These are phyloP conservation scores for Stereum hirsutum DNA, from an alignment of 1,284 basidiomycete species.

Conservation along the genomic window DNA sequence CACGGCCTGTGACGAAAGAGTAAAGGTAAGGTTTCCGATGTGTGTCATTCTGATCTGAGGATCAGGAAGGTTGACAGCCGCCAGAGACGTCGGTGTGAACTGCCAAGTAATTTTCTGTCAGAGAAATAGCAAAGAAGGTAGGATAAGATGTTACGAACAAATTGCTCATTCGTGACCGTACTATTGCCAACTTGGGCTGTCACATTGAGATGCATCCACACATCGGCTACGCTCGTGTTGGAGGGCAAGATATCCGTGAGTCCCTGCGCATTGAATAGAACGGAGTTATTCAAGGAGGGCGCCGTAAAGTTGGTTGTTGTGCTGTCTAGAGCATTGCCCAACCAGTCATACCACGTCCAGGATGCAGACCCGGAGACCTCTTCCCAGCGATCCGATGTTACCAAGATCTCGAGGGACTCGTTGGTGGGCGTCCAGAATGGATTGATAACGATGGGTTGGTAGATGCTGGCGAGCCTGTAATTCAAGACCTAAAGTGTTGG, in stretches of 20 bases:
- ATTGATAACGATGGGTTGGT: constrained; percentile 40
- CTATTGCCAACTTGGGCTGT: constrained; percentile 34
- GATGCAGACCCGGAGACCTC: constrained; percentile 36
- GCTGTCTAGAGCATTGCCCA: constrained; percentile 31
- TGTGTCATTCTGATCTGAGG: constrained; percentile 32
- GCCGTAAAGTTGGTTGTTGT: constrained; percentile 31
- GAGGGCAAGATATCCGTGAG: constrained; percentile 34
- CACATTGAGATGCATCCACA: constrained; percentile 42
- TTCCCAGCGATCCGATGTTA: constrained; percentile 43
- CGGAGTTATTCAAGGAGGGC: constrained; percentile 40
- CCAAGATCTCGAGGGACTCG: constrained; percentile 38
- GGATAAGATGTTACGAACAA: constrained; percentile 34
- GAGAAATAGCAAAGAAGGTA: not conserved
- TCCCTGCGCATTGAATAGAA: constrained; percentile 30
- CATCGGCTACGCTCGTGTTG: constrained; percentile 30
- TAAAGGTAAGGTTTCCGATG: constrained; percentile 32
- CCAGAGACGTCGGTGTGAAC: constrained; percentile 46
- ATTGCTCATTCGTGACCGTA: constrained; percentile 42
- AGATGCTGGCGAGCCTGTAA: constrained; percentile 38
- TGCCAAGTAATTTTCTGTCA: too few species aligned
- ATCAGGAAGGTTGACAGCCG: constrained; percentile 34
- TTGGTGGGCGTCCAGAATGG: constrained; percentile 45
- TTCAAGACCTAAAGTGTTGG: too few species aligned
- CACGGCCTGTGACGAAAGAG: constrained; percentile 42
- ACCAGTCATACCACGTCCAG: constrained; percentile 54